Percentiles rank a stretch among this genome's conserved stretches.
Conservation (phyloP, 352 stramenopile species). For the Phytophthora crassamura region DNA sequence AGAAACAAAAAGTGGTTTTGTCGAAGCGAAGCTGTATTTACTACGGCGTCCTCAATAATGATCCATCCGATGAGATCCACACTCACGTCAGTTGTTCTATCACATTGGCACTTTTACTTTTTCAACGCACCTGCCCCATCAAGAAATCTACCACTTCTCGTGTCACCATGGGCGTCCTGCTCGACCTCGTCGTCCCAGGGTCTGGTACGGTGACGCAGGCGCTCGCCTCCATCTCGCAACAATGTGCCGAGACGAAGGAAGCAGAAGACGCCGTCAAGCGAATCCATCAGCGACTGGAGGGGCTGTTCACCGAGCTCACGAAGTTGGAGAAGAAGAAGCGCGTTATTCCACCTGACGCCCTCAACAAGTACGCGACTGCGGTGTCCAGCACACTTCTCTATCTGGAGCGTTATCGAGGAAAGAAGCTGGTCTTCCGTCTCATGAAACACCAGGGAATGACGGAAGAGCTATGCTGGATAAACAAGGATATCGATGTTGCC, state of each 20-base stretch:
- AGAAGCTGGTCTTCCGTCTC: constrained; percentile 19
- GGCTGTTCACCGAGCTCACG: constrained; percentile 3
- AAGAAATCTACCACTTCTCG: too few relatives aligned
- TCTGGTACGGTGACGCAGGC: constrained; percentile 5
- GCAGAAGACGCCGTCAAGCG: constrained; percentile 8
- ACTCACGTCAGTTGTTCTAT: neutral
- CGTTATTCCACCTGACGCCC: neutral
- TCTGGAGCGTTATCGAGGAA: constrained; percentile 11
- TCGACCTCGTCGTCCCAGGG: constrained; percentile 14
- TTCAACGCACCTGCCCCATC: neutral
- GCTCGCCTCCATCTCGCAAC: constrained; percentile 7
- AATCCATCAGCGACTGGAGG: constrained; percentile 14
- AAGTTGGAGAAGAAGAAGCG: constrained; percentile 9
- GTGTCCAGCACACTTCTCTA: constrained; percentile 1
- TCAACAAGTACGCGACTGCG: constrained; percentile 17
- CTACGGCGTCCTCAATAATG: too few relatives aligned
- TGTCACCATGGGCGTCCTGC: neutral
- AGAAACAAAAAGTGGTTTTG: neutral
- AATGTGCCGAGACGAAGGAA: constrained; percentile 22
- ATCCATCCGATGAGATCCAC: too few relatives aligned
- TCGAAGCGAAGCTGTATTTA: too few relatives aligned
- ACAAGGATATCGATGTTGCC: constrained; percentile 25
- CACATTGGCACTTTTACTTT: neutral
- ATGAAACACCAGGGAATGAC: constrained; percentile 13
- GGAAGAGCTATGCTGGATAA: constrained; percentile 14